These are phyloP conservation scores for Leucaena leucocephala DNA, from an alignment of 306 rosid genomes.

Conservation along the genomic window DNA sequence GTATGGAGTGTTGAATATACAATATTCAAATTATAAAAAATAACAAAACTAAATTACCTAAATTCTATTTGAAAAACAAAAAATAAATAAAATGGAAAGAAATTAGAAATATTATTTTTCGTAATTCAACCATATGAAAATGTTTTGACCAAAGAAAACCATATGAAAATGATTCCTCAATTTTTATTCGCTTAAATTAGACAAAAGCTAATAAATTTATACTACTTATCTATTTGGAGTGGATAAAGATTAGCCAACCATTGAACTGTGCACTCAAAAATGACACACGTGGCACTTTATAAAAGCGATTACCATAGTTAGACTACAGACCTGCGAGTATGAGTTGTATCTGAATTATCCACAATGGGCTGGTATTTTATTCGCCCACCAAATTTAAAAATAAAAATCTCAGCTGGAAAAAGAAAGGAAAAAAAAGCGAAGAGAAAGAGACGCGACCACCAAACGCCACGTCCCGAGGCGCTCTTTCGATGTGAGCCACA, in stretches of 20 bases:
- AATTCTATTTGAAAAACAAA: no score
- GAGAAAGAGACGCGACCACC: slow-evolving; percentile 32
- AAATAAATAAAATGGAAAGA: no score
- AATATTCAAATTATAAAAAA: no score
- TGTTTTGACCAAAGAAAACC: no score
- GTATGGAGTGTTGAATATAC: no score
- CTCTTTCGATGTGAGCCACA: slow-evolving; percentile 58
- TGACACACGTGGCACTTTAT: background rate
- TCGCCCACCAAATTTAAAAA: slow-evolving; percentile 36
- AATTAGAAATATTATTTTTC: no score
- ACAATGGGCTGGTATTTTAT: slow-evolving; percentile 30
- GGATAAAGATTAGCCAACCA: no score
- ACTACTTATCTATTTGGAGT: background rate
- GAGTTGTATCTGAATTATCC: slow-evolving; percentile 34
- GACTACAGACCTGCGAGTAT: slow-evolving; percentile 28
- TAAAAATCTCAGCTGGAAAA: background rate
- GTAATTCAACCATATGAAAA: no score
- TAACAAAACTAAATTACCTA: no score
- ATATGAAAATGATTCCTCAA: background rate
- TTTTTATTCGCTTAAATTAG: background rate
- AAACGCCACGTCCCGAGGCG: slow-evolving; percentile 43
- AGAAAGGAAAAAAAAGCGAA: background rate
- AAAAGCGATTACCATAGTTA: background rate
- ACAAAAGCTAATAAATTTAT: background rate
- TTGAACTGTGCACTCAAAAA: background rate